phyloP scores from a whole-genome alignment of 106 monocot genomes.

The Dioscorea alata region DNA sequence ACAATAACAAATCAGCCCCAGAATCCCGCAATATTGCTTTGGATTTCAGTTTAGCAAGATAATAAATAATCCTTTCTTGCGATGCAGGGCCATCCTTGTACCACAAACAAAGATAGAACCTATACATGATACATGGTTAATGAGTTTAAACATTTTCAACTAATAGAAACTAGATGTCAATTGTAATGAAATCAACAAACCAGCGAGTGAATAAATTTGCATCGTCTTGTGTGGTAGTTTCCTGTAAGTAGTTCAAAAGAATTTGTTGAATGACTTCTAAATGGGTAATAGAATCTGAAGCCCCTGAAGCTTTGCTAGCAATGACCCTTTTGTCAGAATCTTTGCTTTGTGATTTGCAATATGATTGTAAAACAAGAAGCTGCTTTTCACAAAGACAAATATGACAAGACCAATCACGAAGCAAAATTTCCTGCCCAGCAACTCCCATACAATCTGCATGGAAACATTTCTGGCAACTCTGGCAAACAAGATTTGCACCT shows the following conservation, averaged over 20 bases:
- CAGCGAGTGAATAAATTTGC: slow-evolving; percentile 72
- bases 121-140: slow-evolving; percentile 26
- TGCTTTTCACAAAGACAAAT: slow-evolving; percentile 75
- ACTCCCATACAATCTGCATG: slow-evolving; percentile 81
- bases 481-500: slow-evolving; percentile 54
- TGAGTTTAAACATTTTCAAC: neutral
- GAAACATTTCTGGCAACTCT: slow-evolving; percentile 71
- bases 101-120: slow-evolving; percentile 95
- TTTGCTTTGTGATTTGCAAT: slow-evolving; percentile 45
- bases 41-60: slow-evolving; percentile 75
- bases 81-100: slow-evolving; percentile 72
- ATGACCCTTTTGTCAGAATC: slow-evolving; percentile 27
- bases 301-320: slow-evolving; percentile 13
- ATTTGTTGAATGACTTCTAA: slow-evolving; percentile 82
- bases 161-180: neutral
- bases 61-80: slow-evolving; percentile 56
- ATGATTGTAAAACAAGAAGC: slow-evolving; percentile 55
- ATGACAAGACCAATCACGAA: slow-evolving; percentile 80
- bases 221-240: slow-evolving; percentile 65
- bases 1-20: slow-evolving; percentile 34
- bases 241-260: slow-evolving; percentile 78
- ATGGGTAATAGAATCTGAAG: slow-evolving; percentile 16
- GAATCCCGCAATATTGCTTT: slow-evolving; percentile 72
- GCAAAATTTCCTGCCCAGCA: slow-evolving; percentile 42
- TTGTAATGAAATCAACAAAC: slow-evolving; percentile 31